Percentiles rank a stretch among this genome's conserved stretches.
These are phyloP conservation scores for Hericium rajendrae DNA, from an alignment of 768 basidiomycete species.

Conservation along the genomic window DNA sequence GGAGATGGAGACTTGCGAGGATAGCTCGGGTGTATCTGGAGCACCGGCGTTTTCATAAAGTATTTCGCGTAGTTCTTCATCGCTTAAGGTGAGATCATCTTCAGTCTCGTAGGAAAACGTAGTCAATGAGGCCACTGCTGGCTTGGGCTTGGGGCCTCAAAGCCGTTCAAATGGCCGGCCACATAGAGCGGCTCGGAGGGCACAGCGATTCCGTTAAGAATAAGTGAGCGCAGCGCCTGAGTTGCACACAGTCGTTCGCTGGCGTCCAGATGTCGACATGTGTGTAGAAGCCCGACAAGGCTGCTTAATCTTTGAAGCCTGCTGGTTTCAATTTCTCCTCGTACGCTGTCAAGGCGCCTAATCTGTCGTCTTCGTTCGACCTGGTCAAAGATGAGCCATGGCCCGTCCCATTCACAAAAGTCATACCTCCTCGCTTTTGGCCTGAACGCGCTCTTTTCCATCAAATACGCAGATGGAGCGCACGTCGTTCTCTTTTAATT, in stretches of 20 bases:
- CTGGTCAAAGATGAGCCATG: constrained; percentile 24
- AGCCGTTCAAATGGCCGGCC: not conserved
- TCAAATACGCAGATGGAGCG: constrained; percentile 73
- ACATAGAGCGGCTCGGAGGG: not conserved
- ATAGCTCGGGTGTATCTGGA: too few relatives aligned
- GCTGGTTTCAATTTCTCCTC: constrained; percentile 48
- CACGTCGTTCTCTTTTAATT: constrained; percentile 48
- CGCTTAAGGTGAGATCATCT: not conserved
- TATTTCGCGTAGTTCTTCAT: not conserved
- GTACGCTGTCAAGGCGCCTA: constrained; percentile 36
- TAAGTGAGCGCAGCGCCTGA: constrained; percentile 20
- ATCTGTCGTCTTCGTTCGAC: constrained; percentile 43
- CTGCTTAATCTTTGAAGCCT: constrained; percentile 45
- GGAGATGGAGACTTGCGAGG: too few relatives aligned
- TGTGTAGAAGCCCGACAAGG: constrained; percentile 15
- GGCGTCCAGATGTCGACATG: constrained; percentile 11
- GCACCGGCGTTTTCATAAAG: too few relatives aligned
- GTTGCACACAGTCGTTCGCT: constrained; percentile 20
- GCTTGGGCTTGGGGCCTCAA: too few relatives aligned
- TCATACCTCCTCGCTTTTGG: constrained; percentile 65
- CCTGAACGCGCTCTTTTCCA: constrained; percentile 52
- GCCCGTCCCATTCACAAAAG: not conserved
- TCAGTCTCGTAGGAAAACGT: too few relatives aligned
- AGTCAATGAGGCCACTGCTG: too few relatives aligned
- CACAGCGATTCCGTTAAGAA: not conserved